These are phyloP conservation scores for Leucosporidium scottii DNA, from an alignment of 768 basidiomycete species.

Conservation along the genomic window DNA sequence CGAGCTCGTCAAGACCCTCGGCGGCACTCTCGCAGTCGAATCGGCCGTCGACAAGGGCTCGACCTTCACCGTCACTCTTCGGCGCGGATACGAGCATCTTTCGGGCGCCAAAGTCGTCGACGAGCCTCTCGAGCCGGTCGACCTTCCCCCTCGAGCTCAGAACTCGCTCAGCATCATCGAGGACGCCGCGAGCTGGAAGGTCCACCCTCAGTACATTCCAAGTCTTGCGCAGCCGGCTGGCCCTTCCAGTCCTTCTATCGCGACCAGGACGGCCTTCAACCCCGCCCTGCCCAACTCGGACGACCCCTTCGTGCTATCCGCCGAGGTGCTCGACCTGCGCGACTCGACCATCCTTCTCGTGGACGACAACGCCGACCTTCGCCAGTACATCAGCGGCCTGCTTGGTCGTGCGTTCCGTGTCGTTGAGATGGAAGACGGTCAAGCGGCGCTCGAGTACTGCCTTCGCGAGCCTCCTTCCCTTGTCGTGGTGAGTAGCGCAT, in stretches of 20 bases:
- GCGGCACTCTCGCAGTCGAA: constrained; percentile 30
- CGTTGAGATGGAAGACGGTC: constrained; percentile 18
- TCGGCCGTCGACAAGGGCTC: constrained; percentile 19
- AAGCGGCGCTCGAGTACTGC: constrained; percentile 24
- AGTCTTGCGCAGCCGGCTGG: too few species aligned
- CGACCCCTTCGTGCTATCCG: background rate
- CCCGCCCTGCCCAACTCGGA: background rate
- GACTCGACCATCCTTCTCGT: constrained; percentile 24
- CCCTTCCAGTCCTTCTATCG: constrained; percentile 8
- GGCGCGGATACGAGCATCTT: constrained; percentile 25
- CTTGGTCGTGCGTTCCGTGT: constrained; percentile 21
- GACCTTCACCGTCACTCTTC: constrained; percentile 14
- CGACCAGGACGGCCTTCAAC: background rate
- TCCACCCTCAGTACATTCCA: constrained; percentile 9
- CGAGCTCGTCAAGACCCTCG: constrained; percentile 29
- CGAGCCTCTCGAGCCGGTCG: constrained; percentile 3
- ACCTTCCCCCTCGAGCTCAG: background rate
- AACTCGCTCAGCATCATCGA: constrained; percentile 16
- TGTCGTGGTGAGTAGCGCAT: constrained; percentile 9
- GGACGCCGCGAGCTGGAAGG: constrained; percentile 20
- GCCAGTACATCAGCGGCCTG: constrained; percentile 19
- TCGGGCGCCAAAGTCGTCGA: constrained; percentile 24
- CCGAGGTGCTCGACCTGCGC: constrained; percentile 25
- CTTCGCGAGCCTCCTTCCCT: constrained; percentile 12
- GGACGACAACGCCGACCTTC: constrained; percentile 27